Base-by-base conservation (phyloP, 192 early-diverging fungal genomes). In the Kappamyces sp. region DNA sequence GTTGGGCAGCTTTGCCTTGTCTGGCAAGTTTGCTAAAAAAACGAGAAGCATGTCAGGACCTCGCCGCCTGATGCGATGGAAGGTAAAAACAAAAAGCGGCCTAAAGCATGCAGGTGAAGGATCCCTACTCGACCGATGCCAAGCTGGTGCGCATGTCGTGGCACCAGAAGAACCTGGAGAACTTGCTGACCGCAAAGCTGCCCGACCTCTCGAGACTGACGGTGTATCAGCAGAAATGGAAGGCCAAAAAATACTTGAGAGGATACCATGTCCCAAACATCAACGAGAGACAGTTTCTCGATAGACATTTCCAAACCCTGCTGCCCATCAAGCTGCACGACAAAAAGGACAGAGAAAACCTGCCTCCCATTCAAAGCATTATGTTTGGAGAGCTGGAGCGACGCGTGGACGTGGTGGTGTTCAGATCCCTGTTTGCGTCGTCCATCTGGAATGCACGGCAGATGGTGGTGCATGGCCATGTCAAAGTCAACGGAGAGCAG, bases 211-310 rank as follows among this genome's bases (percentile, higher is more conserved):
- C 60, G 15, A 64, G 72, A 4, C 37, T 58, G 30, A 70, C 73
- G 49, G 77, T 93, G 22, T 98, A 85, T 73, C 91, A 96, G 75
- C 90, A 94, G 67, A 90, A 88, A 70, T 98, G 93, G 93, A 73
- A 79, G 60, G 88, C 92, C 29, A 98, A 98, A 77, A 81, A 85
- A 58, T 88, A 93, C 45, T 86, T 91, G 15, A 82, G 93, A 22
- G 88, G 85, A 12, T 98, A 98, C 78, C 93, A 98, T 71, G 87
- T 90, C 49, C 89, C 88, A 22, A 81, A 92, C 72, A 85, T 95
- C 57, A 89, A 83, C 39, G 91, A 98, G 73, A 66, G 75, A 42
- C 88, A 92, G 62, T 61, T 77, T 41, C 60, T 75, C n/a, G 53
- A 61, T n/a, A 34, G 70, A 12, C 75, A 80, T 60, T 80, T 66